phyloP scores from a whole-genome alignment of 371 early-diverging fungal species.

The Umbelopsis sp. region DNA sequence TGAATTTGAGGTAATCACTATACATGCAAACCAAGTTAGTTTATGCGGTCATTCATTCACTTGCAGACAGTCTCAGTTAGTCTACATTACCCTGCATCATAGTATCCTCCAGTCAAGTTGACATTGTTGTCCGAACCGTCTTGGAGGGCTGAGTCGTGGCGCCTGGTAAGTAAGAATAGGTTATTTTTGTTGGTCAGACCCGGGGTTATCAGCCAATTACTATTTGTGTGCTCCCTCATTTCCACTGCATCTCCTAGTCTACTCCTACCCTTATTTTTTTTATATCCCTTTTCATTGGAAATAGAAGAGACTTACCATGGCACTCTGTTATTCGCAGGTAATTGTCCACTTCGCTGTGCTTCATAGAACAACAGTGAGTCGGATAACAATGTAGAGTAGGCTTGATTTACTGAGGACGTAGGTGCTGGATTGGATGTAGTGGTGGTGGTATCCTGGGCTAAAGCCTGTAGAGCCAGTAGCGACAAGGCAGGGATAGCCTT shows the following conservation, averaged over 20 bases:
- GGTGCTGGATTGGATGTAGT: neutral
- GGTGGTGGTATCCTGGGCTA: neutral
- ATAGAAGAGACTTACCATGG: constrained; percentile 37
- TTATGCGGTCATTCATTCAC: neutral
- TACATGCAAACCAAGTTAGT: neutral
- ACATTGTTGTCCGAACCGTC: constrained; percentile 55
- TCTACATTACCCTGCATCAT: constrained; percentile 40
- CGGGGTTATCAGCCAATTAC: neutral
- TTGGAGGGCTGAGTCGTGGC: constrained; percentile 52
- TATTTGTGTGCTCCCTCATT: neutral
- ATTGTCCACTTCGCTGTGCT: constrained; percentile 61
- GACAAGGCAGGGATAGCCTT: neutral
- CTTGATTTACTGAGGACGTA: constrained; percentile 11
- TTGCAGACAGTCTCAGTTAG: too few species aligned
- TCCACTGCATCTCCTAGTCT: neutral
- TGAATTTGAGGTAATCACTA: constrained; percentile 69
- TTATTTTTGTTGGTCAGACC: neutral
- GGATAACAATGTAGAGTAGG: constrained; percentile 32
- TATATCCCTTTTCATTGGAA: neutral
- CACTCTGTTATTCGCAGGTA: constrained; percentile 55
- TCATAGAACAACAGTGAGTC: constrained; percentile 58
- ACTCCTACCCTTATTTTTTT: too few species aligned
- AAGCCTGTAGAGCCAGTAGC: neutral
- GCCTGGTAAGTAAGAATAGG: constrained; percentile 33
- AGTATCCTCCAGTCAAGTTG: constrained; percentile 54